Evolutionary conservation across 805 yeast genomes (phyloP).

Genomic region (Starmerella khaoyaiensis): DNA sequence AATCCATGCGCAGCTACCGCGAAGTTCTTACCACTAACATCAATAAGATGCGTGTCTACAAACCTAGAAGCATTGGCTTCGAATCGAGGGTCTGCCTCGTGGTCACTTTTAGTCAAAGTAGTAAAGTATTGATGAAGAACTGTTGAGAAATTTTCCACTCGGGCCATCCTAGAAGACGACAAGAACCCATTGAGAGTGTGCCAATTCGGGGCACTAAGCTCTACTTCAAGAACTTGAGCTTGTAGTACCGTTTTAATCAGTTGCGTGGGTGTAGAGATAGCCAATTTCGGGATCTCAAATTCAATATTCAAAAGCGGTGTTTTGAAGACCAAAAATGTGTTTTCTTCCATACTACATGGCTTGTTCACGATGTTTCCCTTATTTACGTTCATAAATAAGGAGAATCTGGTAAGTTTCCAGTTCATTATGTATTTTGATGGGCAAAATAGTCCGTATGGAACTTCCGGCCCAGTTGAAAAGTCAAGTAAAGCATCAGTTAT

Average conservation of each 20-base stretch:
- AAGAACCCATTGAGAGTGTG: constrained; percentile 68
- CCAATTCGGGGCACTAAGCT: constrained; percentile 80
- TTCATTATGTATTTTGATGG: constrained; percentile 52
- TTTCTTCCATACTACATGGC: constrained; percentile 72
- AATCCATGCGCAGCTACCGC: constrained; percentile 68
- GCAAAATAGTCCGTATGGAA: constrained; percentile 62
- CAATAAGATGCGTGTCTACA: constrained; percentile 49
- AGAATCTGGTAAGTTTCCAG: constrained; percentile 47
- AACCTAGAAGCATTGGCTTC: constrained; percentile 32
- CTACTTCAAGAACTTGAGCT: constrained; percentile 47
- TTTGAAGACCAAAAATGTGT: constrained; percentile 59
- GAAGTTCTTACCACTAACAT: constrained; percentile 52
- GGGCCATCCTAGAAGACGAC: constrained; percentile 50
- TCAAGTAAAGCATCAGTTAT: constrained; percentile 63
- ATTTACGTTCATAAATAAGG: constrained; percentile 64
- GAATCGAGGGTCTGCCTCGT: constrained; percentile 26
- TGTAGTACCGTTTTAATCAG: constrained; percentile 17
- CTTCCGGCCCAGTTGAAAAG: constrained; percentile 51
- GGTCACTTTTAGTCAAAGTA: constrained; percentile 34
- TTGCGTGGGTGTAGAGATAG: constrained; percentile 24
- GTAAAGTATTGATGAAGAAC: constrained; percentile 47
- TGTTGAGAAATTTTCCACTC: constrained; percentile 47
- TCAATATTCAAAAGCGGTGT: constrained; percentile 44
- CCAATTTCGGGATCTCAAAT: constrained; percentile 45
- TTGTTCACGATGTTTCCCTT: constrained; percentile 80